These are phyloP conservation scores for Xylaria curta DNA, from an alignment of 495 filamentous ascomycete genomes.

Conservation along the genomic window DNA sequence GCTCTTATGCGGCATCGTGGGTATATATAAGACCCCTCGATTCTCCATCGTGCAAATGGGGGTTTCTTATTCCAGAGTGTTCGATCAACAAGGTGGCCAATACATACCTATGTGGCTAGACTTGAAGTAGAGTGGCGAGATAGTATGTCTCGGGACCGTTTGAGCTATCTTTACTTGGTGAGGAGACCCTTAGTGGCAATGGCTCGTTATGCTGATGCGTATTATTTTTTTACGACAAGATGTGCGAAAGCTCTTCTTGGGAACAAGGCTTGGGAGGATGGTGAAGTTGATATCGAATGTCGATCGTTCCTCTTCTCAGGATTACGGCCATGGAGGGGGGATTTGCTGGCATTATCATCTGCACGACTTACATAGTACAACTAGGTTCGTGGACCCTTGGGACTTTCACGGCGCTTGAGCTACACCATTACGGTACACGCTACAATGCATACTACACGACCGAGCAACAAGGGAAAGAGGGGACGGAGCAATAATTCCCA, in stretches of 20 bases:
- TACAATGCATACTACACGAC: slow-evolving; percentile 15
- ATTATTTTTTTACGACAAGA: slow-evolving; percentile 12
- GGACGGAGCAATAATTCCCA: slow-evolving; percentile 25
- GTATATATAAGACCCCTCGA: slow-evolving; percentile 18
- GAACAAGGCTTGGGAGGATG: slow-evolving; percentile 15
- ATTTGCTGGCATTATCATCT: slow-evolving; percentile 31
- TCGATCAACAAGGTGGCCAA: slow-evolving; percentile 10
- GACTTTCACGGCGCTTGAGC: slow-evolving; percentile 22
- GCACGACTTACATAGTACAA: slow-evolving; percentile 10
- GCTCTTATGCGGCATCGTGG: slow-evolving; percentile 21
- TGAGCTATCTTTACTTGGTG: slow-evolving; percentile 8
- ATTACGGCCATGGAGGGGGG: slow-evolving; percentile 6
- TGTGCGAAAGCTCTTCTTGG: neutral
- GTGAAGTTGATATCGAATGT: slow-evolving; percentile 26
- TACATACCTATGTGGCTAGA: slow-evolving; percentile 28
- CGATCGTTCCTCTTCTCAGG: slow-evolving; percentile 27
- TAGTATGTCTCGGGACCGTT: neutral
- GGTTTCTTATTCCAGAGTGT: slow-evolving; percentile 13
- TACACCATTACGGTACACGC: slow-evolving; percentile 21
- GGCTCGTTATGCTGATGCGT: slow-evolving; percentile 3
- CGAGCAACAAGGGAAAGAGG: slow-evolving; percentile 25
- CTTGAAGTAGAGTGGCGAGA: slow-evolving; percentile 3
- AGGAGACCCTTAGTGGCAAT: neutral
- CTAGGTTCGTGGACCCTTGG: slow-evolving; percentile 23
- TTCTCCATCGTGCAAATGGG: neutral